These are phyloP conservation scores for Rhizoclosmatium globosum DNA, from an alignment of 192 early-diverging fungal species.

Conservation along the genomic window DNA sequence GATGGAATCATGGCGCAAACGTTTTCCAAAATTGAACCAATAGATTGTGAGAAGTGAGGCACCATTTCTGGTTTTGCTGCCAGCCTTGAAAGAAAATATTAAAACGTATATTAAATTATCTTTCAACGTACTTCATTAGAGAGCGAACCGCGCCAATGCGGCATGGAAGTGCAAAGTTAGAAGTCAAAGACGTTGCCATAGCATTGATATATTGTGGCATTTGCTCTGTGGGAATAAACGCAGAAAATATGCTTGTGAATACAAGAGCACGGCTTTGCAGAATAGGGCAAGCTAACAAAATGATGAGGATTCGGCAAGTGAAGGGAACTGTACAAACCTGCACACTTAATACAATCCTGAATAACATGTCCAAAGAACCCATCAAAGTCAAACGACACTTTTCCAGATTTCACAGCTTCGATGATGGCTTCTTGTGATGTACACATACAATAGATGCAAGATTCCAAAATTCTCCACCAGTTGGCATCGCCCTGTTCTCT, in stretches of 20 bases:
- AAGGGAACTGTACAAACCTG: slow-evolving; percentile 46
- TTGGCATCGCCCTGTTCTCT: slow-evolving; percentile 13
- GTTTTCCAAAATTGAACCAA: slow-evolving; percentile 67
- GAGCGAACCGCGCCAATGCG: slow-evolving; percentile 77
- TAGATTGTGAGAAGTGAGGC: slow-evolving; percentile 51
- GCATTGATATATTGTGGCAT: slow-evolving; percentile 77
- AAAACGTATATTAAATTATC: too few relatives aligned
- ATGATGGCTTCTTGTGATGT: slow-evolving; percentile 2
- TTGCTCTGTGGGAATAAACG: slow-evolving; percentile 71
- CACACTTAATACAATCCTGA: slow-evolving; percentile 69
- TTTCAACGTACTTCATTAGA: slow-evolving; percentile 59
- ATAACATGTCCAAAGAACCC: slow-evolving; percentile 86
- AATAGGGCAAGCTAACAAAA: slow-evolving; percentile 71
- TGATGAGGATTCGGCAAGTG: neutral
- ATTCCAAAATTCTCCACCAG: slow-evolving; percentile 33
- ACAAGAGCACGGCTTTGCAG: slow-evolving; percentile 91
- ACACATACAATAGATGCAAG: slow-evolving; percentile 27
- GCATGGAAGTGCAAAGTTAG: slow-evolving; percentile 58
- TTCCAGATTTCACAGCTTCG: slow-evolving; percentile 17
- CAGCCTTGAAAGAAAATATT: slow-evolving; percentile 6
- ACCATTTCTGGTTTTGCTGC: neutral
- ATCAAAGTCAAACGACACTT: slow-evolving; percentile 70
- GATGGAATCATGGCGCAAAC: slow-evolving; percentile 61
- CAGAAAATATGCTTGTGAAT: slow-evolving; percentile 83
- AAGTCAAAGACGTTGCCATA: slow-evolving; percentile 74